Base-by-base conservation (phyloP, 2,329 filamentous ascomycete species). In the Tricladium varicosporioides region DNA sequence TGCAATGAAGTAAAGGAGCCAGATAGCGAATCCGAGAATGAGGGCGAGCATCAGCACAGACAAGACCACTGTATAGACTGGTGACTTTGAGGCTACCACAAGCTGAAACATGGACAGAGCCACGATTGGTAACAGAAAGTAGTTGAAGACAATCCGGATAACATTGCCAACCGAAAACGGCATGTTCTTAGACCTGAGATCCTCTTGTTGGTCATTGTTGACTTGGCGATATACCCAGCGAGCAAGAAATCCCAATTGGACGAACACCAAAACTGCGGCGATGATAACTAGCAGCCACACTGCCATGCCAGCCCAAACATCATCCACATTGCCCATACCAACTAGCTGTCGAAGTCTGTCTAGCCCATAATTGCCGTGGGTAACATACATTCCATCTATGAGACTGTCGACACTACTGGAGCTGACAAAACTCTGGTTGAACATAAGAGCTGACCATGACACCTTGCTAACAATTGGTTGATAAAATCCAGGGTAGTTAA, bases 291-390 rank as follows among this genome's bases (percentile, higher is more conserved):
- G 79, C 15, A 97, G 81, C 87, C 92, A 97, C 46, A 97, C 79
- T 69, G 94, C 91, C 87, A 96, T 94, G 61, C 91, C 91, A 1
- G 91, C 88, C 94, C 94, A 99, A 16, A 97, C 84, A 70, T 99
- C 94, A 59, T 85, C 77, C 11, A 84, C 81, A 19, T 84, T 77
- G 22, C 81, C 79, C 82, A 97, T 89, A 33, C 94, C 94, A 42
- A 94, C 84, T 52, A 94, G 80, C 70, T 96, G 91, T 44, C 88
- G 87, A 65, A 94, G 80, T 48, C 82, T 80, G 60, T 94, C 86
- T 49, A 99, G 76, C 27, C 94, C 94, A 66, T 93, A 92, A 2
- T 80, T 85, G 32, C 85, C 87, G 67, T 91, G 87, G 47, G 87
- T 86, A 53, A 85, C 79, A 72, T 97, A 97, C n/a, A 99, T 82